These are phyloP conservation scores for Ophiorrhiza pumila DNA, from an alignment of 257 asterid genomes.

Conservation along the genomic window DNA sequence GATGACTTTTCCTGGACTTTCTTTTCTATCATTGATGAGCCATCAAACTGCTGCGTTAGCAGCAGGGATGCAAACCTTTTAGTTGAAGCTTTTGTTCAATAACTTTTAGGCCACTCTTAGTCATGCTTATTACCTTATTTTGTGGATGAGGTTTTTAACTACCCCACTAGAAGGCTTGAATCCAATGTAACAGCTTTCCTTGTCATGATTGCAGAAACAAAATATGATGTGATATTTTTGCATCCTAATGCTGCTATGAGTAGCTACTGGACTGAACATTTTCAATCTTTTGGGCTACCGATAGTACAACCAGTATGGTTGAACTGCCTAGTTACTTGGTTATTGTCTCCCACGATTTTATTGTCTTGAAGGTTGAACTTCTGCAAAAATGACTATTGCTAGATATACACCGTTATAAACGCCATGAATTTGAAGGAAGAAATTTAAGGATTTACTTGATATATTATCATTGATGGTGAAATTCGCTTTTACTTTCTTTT, in stretches of 20 bases:
- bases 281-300: background rate
- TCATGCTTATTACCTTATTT: background rate
- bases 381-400: background rate
- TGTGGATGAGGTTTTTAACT: background rate
- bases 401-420: background rate
- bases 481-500: background rate
- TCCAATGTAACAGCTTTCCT: background rate
- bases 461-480: background rate
- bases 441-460: background rate
- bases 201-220: too few relatives aligned
- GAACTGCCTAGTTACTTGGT: background rate
- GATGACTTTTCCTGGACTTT: background rate
- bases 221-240: background rate
- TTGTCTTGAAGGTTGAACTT: background rate
- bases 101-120: background rate
- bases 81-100: background rate
- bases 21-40: background rate
- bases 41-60: background rate
- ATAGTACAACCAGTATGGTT: background rate
- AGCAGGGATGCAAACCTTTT: background rate
- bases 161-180: background rate
- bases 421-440: background rate
- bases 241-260: background rate
- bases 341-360: background rate
- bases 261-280: background rate